A percentile compares a stretch with the other conserved stretches of the same genome.
Conservation (phyloP, 2,329 filamentous ascomycete genomes). For the Coniochaeta prunicola region DNA sequence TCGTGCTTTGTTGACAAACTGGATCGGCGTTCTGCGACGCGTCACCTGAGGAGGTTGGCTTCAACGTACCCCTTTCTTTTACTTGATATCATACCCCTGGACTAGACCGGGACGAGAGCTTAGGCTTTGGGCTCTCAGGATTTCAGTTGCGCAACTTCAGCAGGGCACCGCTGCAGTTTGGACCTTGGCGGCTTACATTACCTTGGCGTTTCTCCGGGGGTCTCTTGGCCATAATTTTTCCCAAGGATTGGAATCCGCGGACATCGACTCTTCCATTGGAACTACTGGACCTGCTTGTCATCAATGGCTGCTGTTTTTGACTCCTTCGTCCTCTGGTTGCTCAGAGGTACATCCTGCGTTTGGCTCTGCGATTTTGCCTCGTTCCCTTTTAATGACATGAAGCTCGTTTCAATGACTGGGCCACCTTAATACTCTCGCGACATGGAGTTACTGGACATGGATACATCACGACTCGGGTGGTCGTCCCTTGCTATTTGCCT, state of each 20-base stretch:
- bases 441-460: neutral
- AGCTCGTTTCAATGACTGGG: neutral
- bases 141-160: constrained; percentile 13
- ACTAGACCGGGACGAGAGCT: constrained; percentile 11
- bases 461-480: neutral
- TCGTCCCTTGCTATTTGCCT: neutral
- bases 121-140: constrained; percentile 4
- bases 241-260: neutral
- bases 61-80: constrained; percentile 4
- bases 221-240: neutral
- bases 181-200: neutral
- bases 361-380: neutral
- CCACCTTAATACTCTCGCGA: neutral
- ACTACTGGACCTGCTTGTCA: neutral
- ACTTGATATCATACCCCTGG: constrained; percentile 5
- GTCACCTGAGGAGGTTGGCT: neutral
- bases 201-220: neutral
- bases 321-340: neutral
- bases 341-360: too few species aligned
- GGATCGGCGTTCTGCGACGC: constrained; percentile 9
- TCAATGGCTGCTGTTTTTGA: neutral
- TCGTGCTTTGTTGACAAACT: constrained; percentile 1
- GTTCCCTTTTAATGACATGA: neutral
- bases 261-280: neutral
- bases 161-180: constrained; percentile 13